Percentiles rank a stretch among this genome's conserved stretches.
Conservation (phyloP, 2,329 filamentous ascomycete genomes). For the Penicillium brevicompactum region DNA sequence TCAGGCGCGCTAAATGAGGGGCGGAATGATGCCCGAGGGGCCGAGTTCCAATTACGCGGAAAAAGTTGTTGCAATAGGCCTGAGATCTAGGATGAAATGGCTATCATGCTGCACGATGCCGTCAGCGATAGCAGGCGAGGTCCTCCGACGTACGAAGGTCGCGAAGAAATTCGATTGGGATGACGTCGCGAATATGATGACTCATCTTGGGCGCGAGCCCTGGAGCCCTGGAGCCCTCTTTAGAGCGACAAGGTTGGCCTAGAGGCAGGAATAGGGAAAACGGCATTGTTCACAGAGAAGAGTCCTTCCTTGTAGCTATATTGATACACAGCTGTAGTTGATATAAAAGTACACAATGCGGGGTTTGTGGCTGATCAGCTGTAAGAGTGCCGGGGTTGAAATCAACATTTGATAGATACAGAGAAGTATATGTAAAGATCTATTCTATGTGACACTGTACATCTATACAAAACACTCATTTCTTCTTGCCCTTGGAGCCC, state of each 20-base stretch:
- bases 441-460: slow-evolving; percentile 5
- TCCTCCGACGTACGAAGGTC: slow-evolving; percentile 8
- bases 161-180: slow-evolving; percentile 14
- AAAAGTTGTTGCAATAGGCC: slow-evolving; percentile 1
- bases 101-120: slow-evolving; percentile 15
- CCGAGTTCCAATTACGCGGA: slow-evolving; percentile 6
- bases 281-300: no score
- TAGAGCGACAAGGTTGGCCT: not conserved
- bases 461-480: slow-evolving; percentile 24
- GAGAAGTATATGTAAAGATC: not conserved
- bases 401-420: not conserved
- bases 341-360: not conserved
- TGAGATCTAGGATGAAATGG: not conserved
- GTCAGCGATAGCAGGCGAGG: slow-evolving; percentile 2
- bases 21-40: slow-evolving; percentile 9
- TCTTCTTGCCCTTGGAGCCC: slow-evolving; percentile 45
- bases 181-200: slow-evolving; percentile 27
- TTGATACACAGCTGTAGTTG: not conserved
- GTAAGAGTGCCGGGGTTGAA: not conserved
- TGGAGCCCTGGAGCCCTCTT: not conserved
- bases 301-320: not conserved
- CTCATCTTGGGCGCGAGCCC: slow-evolving; percentile 13
- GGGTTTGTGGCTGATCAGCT: slow-evolving; percentile 1
- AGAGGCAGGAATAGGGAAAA: no score
- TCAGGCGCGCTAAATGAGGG: slow-evolving; percentile 17